Base-by-base conservation (phyloP, 2,329 filamentous ascomycete genomes). In the Stagonosporopsis rhizophila region DNA sequence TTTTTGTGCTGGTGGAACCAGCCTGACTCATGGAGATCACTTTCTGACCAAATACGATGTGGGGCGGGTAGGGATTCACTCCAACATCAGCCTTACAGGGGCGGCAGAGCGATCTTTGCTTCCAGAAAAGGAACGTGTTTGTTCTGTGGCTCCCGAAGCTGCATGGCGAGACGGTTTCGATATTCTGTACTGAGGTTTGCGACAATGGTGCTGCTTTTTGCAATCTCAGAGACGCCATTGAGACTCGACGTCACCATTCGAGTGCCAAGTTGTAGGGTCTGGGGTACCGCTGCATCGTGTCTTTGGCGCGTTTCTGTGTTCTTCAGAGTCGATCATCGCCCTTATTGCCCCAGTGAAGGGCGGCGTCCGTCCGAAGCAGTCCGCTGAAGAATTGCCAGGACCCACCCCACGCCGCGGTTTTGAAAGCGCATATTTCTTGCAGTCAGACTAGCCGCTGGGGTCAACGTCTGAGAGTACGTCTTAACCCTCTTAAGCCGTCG, bases 321-420 rank as follows among this genome's bases (percentile, higher is more conserved):
- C 53, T 11, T 34, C 39, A 39, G 34, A 52, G 48, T 55, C 45
- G 34, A 54, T 47, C 45, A 30, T 35, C 44, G 49, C 44, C 39
- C 50, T 57, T 49, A 35, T 30, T 51, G 20, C 34, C 50, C 25
- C 27, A 39, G 25, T 39, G 39, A 44, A 20, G 25, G 38, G 32
- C n/a, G 19, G 45, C 30, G 41, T 62, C 59, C 54, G 59, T 57
- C 54, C 57, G 55, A 52, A 57, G 35, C 52, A 38, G 61, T 59
- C 56, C 57, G 59, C 52, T 60, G 56, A 59, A 27, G 38, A 62
- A 62, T 54, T 48, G 42, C 38, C 44, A 47, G 30, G 25, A 28
- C 39, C 39, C 44, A 48, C 44, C 35, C 22, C 41, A 30, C 28
- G 5, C 19, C 27, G 38, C 32, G 20, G 35, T 34, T 37, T 19